Percentiles rank a stretch among this genome's conserved stretches.
Conservation (phyloP, 352 stramenopile genomes). For the Pythium myriotylum region DNA sequence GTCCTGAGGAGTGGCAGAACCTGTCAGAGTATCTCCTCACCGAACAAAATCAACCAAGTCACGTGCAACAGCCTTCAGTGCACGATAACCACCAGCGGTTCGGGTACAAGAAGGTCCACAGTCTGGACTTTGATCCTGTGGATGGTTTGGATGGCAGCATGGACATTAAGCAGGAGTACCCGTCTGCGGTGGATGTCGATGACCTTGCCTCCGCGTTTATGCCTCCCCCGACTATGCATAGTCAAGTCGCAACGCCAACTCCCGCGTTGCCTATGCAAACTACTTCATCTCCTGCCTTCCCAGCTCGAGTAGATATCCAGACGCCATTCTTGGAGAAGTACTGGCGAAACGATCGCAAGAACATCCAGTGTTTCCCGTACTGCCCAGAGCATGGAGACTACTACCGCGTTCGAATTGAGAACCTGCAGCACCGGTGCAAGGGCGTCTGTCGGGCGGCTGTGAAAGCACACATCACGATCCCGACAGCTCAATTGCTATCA, state of each 20-base stretch:
- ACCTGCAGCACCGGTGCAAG: conserved; percentile 82
- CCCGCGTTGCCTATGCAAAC: conserved; percentile 30
- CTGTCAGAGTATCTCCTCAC: conserved; percentile 69
- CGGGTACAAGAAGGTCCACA: conserved; percentile 74
- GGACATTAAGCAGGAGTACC: conserved; percentile 47
- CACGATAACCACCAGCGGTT: conserved; percentile 23
- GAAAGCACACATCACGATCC: conserved; percentile 69
- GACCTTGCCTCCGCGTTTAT: conserved; percentile 58
- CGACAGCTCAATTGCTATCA: conserved; percentile 37
- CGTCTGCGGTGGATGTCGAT: conserved; percentile 47
- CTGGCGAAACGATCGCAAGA: conserved; percentile 92
- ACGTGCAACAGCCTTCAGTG: conserved; percentile 3
- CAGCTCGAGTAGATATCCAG: conserved; percentile 71
- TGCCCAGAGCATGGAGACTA: conserved; percentile 90
- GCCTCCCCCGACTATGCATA: conserved; percentile 24
- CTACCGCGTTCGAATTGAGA: conserved; percentile 86
- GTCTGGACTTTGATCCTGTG: conserved; percentile 68
- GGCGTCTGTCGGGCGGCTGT: conserved; percentile 82
- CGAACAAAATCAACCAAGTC: conserved; percentile 10
- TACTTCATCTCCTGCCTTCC: conserved; percentile 35
- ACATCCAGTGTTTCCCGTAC: conserved; percentile 92
- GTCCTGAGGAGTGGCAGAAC: conserved; percentile 72
- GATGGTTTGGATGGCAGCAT: conserved; percentile 34
- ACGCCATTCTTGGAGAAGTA: conserved; percentile 90
- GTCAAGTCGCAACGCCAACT: conserved; percentile 22